Evolutionary conservation across 1,139 yeast species (phyloP), one percentile per base, ranked within the genome.

Genomic region (Scheffersomyces parashehatae): DNA sequence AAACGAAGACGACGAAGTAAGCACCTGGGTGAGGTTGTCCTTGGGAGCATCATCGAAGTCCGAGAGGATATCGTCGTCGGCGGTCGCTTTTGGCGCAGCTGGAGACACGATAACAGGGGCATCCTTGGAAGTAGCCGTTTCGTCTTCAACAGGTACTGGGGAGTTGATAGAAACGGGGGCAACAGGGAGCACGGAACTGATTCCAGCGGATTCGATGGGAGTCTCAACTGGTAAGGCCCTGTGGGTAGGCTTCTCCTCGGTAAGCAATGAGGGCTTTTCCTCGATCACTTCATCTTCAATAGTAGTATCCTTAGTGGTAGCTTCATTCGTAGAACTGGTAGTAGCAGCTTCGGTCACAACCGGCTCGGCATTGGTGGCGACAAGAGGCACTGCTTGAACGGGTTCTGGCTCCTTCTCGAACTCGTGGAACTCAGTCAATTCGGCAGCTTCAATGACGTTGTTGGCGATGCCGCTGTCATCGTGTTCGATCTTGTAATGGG

Each of bases 401-500:
- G 28, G 29, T 8, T 13, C 35, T 14, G 35, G n/a, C 29, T 35
- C 36, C 31, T 33, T 29, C 15, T 33, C 35, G n/a, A 31, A 31
- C 24, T 31, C 24, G 24, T 31, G 35, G 35, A 31, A 16, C 29
- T 41, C 44, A 15, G 37, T 37, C 52, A 71, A 62, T 12, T 68
- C 67, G 15, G 52, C 62, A 3, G 62, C 67, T 14, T 54, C 59
- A 13, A 73, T 54, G 39, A 55, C 57, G 51, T 74, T 74, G 54
- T 74, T 74, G 32, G 58, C 62, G 41, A 65, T 69, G 3, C 79
- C 79, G 38, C 58, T 56, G 37, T 61, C 70, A 45, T 73, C 76
- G 35, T 53, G 48, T 39, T 58, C 64, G 20, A 58, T 51, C 31
- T 53, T 51, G 51, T 68, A 70, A 3, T 56, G 50, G 11, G 53